Evolutionary conservation across 163 green algal species (phyloP).

Genomic region (Volvox carteri): DNA sequence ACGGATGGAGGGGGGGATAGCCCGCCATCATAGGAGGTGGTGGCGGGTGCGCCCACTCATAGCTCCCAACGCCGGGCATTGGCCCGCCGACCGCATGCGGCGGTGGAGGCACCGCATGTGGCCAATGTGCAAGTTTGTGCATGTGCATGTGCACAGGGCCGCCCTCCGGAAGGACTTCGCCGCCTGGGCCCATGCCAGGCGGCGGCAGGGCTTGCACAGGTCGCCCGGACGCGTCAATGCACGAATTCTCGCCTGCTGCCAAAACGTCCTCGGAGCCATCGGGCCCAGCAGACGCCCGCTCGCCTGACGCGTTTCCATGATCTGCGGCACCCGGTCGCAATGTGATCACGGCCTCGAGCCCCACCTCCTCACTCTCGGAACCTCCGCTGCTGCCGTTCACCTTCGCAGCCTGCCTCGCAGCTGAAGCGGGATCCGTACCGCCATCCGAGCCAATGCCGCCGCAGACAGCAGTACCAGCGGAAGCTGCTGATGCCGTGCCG

Average conservation of each 20-base stretch:
- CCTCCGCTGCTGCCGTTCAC: slow-evolving; percentile 3
- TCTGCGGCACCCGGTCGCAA: neutral
- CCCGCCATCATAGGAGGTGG: slow-evolving; percentile 5
- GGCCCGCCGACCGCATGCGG: neutral
- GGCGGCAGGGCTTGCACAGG: neutral
- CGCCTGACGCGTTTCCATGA: neutral
- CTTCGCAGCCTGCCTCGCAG: neutral
- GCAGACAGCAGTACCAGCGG: neutral
- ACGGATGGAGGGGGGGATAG: neutral
- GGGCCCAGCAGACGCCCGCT: neutral
- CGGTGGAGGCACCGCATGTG: neutral
- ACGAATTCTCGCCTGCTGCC: neutral
- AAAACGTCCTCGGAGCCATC: slow-evolving; percentile 4
- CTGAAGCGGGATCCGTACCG: slow-evolving; percentile 33
- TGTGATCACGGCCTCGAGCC: slow-evolving; percentile 47
- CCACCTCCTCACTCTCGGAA: slow-evolving; percentile 36
- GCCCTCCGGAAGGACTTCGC: slow-evolving; percentile 7
- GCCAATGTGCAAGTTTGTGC: slow-evolving; percentile 14
- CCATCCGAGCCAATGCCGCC: slow-evolving; percentile 16
- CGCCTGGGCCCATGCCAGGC: neutral
- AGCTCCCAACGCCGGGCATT: slow-evolving; percentile 3
- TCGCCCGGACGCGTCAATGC: neutral
- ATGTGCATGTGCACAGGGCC: neutral
- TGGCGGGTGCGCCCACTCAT: slow-evolving; percentile 4
- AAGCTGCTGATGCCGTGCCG: neutral